A percentile compares a stretch with the other conserved stretches of the same genome.
phyloP scores from a whole-genome alignment of 2,329 filamentous ascomycete genomes.

The Cladophialophora psammophila region DNA sequence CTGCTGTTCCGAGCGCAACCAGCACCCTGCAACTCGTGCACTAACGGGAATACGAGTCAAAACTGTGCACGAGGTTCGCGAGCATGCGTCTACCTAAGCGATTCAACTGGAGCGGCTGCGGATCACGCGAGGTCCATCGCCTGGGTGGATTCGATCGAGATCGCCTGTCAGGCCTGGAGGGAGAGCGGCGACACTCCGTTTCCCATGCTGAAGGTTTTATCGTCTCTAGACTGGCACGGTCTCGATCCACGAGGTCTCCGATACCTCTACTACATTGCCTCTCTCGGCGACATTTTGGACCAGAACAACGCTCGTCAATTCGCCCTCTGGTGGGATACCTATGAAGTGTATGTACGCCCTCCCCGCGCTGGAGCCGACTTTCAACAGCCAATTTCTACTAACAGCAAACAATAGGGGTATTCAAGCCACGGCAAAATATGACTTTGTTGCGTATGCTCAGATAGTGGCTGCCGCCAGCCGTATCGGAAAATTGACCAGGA shows the following conservation, averaged over 20 bases:
- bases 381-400: neutral
- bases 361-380: neutral
- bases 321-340: conserved; percentile 18
- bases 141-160: conserved; percentile 14
- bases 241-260: conserved; percentile 17
- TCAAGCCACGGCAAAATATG: conserved; percentile 19
- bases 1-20: conserved; percentile 35
- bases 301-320: conserved; percentile 8
- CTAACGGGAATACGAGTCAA: conserved; percentile 38
- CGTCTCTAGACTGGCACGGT: conserved; percentile 17
- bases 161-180: conserved; percentile 19
- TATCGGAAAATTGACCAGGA: conserved; percentile 13
- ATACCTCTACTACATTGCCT: conserved; percentile 16
- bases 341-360: conserved; percentile 12
- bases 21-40: conserved; percentile 28
- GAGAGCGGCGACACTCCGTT: conserved; percentile 9
- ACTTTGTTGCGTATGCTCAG: conserved; percentile 19
- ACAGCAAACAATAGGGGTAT: conserved; percentile 1
- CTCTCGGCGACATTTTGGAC: conserved; percentile 6
- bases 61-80: conserved; percentile 39
- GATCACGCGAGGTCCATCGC: conserved; percentile 11
- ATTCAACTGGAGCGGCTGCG: neutral
- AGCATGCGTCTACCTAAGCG: conserved; percentile 11
- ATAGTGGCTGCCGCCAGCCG: conserved; percentile 21
- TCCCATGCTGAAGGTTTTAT: conserved; percentile 8